These are phyloP conservation scores for Adansonia rubrostipa DNA, from an alignment of 441 rosid species.

Conservation along the genomic window DNA sequence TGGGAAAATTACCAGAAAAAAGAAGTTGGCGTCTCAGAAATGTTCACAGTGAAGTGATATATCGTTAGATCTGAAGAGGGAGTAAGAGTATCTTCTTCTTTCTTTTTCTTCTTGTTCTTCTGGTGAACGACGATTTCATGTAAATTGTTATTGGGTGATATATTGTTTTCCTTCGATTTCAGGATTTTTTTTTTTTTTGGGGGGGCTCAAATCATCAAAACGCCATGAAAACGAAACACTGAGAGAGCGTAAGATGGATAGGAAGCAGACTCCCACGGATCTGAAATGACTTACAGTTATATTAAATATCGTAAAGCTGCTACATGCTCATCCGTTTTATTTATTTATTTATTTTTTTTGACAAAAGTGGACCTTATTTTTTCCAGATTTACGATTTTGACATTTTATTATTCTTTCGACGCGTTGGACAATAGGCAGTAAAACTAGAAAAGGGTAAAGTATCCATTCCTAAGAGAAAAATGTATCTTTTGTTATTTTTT, in stretches of 20 bases:
- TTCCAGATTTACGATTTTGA: slow-evolving; percentile 32
- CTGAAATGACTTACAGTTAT: slow-evolving; percentile 43
- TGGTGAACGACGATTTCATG: slow-evolving; percentile 13
- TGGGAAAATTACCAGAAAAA: slow-evolving; percentile 27
- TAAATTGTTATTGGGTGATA: background rate
- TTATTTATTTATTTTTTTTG: background rate
- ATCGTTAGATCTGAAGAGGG: slow-evolving; percentile 28
- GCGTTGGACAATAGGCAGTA: no score
- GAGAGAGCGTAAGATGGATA: background rate
- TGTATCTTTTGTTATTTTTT: no score
- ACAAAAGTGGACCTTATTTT: slow-evolving; percentile 1
- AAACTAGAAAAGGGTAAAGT: no score
- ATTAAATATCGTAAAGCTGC: slow-evolving; percentile 33
- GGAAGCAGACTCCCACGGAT: slow-evolving; percentile 49
- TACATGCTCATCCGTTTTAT: background rate
- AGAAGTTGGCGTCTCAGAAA: background rate
- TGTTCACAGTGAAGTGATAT: slow-evolving; percentile 15
- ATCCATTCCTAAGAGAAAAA: no score
- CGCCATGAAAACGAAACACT: slow-evolving; percentile 34
- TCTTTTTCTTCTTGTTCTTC: background rate
- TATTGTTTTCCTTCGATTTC: background rate
- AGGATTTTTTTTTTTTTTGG: background rate
- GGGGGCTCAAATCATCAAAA: slow-evolving; percentile 13
- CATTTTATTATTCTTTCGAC: slow-evolving; percentile 21
- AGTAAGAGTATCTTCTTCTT: slow-evolving; percentile 17